Evolutionary conservation across 805 yeast species (phyloP), one percentile per base, ranked within the genome.

Genomic region (Nakazawaea peltata): DNA sequence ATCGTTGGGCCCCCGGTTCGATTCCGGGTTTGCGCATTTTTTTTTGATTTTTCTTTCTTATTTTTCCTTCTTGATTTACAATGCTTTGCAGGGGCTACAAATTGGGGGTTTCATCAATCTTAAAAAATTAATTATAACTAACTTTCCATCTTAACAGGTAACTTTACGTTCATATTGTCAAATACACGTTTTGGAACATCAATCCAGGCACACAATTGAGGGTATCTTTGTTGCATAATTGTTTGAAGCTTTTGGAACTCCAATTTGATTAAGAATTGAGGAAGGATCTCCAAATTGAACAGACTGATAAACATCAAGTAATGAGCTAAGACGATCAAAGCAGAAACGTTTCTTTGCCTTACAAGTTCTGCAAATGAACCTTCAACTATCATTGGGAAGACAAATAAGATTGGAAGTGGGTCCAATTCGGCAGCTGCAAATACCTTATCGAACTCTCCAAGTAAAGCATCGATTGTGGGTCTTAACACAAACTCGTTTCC

Each of bases 1-100:
- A 36, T 36, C 39, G 39, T 30, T 36, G 39, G 34, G 39, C 39
- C 39, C 39, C 39, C 39, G 39, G 39, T 36, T 36, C 39, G 39
- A 36, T 36, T 36, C 39, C 39, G 39, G 39, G 39, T 26, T 36
- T 36, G 39, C 39, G 39, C 39, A 36, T 30, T 35, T 26, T 10
- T 30, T 30, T 36, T 30, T 26, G 11, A 15, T 18, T 30, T 15
- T 8, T 21, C n/a, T 12, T 28, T 10, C 13, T 28, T 19, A 17
- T 18, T 28, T 28, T 27, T 27, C 11, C n/a, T 11, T 13, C 7
- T 13, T 8, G 27, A n/a, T 5, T 25, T n/a, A 13, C n/a, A n/a
- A n/a, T n/a, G n/a, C n/a, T n/a, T n/a, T n/a, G n/a, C n/a, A n/a
- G n/a, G n/a, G n/a, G n/a, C n/a, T n/a, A n/a, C n/a, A n/a, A n/a